These are phyloP conservation scores for Lonicera japonica DNA, from an alignment of 129 eudicot genomes.

Conservation along the genomic window DNA sequence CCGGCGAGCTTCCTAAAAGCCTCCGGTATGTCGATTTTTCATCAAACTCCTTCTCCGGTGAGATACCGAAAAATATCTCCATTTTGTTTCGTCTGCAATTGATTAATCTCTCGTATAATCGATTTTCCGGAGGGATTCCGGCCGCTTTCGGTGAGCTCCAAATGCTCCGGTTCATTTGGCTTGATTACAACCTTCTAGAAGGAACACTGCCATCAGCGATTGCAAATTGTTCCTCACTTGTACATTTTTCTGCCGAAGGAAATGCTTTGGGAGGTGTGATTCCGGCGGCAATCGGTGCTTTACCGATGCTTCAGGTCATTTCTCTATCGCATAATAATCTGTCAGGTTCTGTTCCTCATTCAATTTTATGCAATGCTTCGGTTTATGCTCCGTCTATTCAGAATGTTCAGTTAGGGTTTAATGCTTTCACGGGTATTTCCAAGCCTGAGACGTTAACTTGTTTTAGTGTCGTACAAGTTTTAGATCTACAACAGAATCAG, in stretches of 20 bases:
- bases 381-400: slow-evolving; percentile 25
- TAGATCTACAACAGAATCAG: slow-evolving; percentile 58
- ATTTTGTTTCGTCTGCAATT: slow-evolving; percentile 24
- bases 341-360: slow-evolving; percentile 48
- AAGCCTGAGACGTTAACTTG: slow-evolving; percentile 22
- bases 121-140: slow-evolving; percentile 55
- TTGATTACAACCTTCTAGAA: slow-evolving; percentile 44
- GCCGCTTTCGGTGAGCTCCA: slow-evolving; percentile 53
- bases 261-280: slow-evolving; percentile 55
- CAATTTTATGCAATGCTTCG: slow-evolving; percentile 45
- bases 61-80: slow-evolving; percentile 45
- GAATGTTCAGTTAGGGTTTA: slow-evolving; percentile 59
- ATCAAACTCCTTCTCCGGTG: slow-evolving; percentile 50
- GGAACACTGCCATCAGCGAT: slow-evolving; percentile 77
- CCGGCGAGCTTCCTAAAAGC: slow-evolving; percentile 32
- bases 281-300: slow-evolving; percentile 51
- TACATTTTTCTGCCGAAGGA: slow-evolving; percentile 64
- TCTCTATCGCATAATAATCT: slow-evolving; percentile 44
- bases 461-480: slow-evolving; percentile 42
- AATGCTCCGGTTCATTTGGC: slow-evolving; percentile 42
- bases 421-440: slow-evolving; percentile 43
- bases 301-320: slow-evolving; percentile 49
- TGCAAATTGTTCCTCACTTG: slow-evolving; percentile 55
- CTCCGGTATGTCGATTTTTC: slow-evolving; percentile 53
- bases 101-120: slow-evolving; percentile 51